Percentiles rank a stretch among this genome's conserved stretches.
Conservation (phyloP, 2,329 filamentous ascomycete species). For the Aureobasidium namibiae region DNA sequence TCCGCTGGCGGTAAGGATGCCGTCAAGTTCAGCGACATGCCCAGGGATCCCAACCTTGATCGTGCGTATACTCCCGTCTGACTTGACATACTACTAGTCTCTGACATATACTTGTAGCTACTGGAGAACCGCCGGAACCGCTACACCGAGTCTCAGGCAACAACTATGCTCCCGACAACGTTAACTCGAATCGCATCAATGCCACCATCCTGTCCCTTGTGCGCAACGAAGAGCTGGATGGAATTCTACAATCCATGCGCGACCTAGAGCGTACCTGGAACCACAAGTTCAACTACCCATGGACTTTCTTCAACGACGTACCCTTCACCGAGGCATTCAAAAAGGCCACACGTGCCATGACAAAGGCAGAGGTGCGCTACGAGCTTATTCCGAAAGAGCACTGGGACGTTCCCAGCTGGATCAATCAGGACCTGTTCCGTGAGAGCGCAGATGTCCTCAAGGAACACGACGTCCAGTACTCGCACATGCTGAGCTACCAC, state of each 20-base stretch:
- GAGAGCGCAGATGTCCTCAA: conserved; percentile 78
- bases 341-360: conserved; percentile 65
- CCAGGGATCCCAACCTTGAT: conserved; percentile 78
- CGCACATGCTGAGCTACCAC: conserved; percentile 81
- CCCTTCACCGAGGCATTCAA: conserved; percentile 94
- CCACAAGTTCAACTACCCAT: conserved; percentile 97
- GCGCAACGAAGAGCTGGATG: conserved; percentile 78
- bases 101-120: conserved; percentile 46
- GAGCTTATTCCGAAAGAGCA: conserved; percentile 90
- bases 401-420: conserved; percentile 88
- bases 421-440: conserved; percentile 75
- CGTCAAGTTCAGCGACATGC: conserved; percentile 50
- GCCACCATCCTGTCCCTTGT: conserved; percentile 88
- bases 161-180: conserved; percentile 68
- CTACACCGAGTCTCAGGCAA: conserved; percentile 61
- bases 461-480: conserved; percentile 85
- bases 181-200: conserved; percentile 76
- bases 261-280: conserved; percentile 97
- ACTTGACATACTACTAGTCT: not conserved
- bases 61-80: conserved; percentile 47
- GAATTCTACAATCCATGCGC: conserved; percentile 78
- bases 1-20: conserved; percentile 22
- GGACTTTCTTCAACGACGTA: conserved; percentile 98
- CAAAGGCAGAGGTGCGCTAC: conserved; percentile 81
- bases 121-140: conserved; percentile 70